Evolutionary conservation across 345 rosid genomes (phyloP), one percentile per base, ranked within the genome.

Genomic region (Microthlaspi erraticum): DNA sequence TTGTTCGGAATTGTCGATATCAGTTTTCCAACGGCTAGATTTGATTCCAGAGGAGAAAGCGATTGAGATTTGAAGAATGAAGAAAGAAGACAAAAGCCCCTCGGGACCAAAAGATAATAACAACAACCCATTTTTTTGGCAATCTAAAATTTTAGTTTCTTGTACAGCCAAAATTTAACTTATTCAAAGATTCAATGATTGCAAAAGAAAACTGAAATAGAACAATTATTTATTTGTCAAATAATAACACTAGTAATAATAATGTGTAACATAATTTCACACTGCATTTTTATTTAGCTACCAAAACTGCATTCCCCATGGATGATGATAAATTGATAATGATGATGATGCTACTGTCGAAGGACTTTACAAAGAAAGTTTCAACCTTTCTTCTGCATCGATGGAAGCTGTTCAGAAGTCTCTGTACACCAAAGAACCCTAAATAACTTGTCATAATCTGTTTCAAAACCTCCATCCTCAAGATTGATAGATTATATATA

Each of bases 251-350:
- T 43, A 71, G 23, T 11, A 36, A 63, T 32, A n/a, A 60, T 26
- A 67, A 60, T 44, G 69, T 74, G 50, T 60, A 38, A 43, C 50
- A 60, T 60, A 67, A 60, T 60, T 36, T 23, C 51, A 34, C 57
- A 37, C 17, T 60, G 42, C 68, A 52, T 0, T 16, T 38, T 23
- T 34, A 11, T 56, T 4, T n/a, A 61, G 78, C 52, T 44, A 29
- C 78, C 78, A 75, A 75, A 75, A 75, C 78, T 75, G 78, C 58
- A 61, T 1, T 38, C 58, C 8, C 36, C 10, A 54, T 54, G 63
- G 64, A 72, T 34, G 63, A 54, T 10, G 59, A 26, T 26, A 26
- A 26, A n/a, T n/a, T 26, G 29, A 26, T 26, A 5, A 38, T 19
- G 61, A 58, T 34, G 41, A 13, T 56, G 56, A 36, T 68, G 29